Conservation (phyloP, 345 rosid species). For the Pelargonium nanum region DNA sequence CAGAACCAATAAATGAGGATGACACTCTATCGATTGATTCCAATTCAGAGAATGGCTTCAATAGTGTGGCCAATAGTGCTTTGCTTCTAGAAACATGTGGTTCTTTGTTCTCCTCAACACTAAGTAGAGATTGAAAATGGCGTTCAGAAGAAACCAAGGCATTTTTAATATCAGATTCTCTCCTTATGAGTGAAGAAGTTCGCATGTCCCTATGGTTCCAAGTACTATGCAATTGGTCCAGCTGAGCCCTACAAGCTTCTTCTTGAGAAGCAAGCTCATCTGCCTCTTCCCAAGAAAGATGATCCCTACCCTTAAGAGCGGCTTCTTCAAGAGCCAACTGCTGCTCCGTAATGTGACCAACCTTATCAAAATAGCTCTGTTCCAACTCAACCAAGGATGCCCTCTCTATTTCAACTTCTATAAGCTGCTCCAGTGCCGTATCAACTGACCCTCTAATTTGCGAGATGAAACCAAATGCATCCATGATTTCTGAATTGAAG, state of each 20-base stretch:
- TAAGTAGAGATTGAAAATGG: conserved; percentile 49
- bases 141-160: conserved; percentile 42
- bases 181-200: conserved; percentile 45
- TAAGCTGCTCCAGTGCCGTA: conserved; percentile 60
- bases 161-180: conserved; percentile 54
- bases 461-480: conserved; percentile 71
- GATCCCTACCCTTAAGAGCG: conserved; percentile 73
- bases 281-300: conserved; percentile 95
- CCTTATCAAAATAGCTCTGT: conserved; percentile 69
- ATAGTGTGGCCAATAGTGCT: conserved; percentile 39
- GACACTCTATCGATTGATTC: conserved; percentile 47
- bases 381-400: conserved; percentile 70
- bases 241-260: conserved; percentile 83
- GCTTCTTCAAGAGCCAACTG: conserved; percentile 82
- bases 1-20: conserved; percentile 31
- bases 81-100: conserved; percentile 42
- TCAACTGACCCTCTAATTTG: conserved; percentile 73
- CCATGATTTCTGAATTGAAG: conserved; percentile 63
- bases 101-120: conserved; percentile 38
- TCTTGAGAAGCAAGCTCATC: conserved; percentile 94
- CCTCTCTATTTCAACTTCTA: conserved; percentile 68
- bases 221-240: conserved; percentile 69
- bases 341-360: conserved; percentile 73
- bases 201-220: conserved; percentile 74
- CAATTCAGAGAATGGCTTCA: conserved; percentile 59